Evolutionary conservation across 2,329 filamentous ascomycete genomes (phyloP).

Genomic region (Rutstroemia sp.): DNA sequence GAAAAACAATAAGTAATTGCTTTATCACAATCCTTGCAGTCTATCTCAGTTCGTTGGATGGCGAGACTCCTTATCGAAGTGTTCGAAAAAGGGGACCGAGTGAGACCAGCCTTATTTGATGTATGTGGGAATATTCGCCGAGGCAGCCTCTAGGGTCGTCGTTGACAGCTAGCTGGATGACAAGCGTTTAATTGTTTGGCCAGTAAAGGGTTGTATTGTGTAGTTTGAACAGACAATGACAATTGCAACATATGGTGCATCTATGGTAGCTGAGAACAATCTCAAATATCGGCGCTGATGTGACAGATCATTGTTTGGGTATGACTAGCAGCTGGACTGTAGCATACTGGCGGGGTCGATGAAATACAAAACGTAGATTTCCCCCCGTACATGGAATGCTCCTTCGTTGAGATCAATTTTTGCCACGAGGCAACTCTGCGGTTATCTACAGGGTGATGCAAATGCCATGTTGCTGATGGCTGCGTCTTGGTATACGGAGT

Average conservation of each 20-base stretch:
- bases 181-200: background rate
- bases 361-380: background rate
- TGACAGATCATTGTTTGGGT: conserved; percentile 6
- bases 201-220: background rate
- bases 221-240: conserved; percentile 2
- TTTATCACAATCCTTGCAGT: conserved; percentile 25
- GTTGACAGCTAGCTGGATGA: background rate
- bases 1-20: conserved; percentile 14
- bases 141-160: background rate
- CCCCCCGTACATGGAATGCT: background rate
- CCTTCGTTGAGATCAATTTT: conserved; percentile 5
- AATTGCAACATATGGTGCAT: background rate
- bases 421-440: conserved; percentile 21
- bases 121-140: background rate
- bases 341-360: conserved; percentile 2
- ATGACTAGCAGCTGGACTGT: conserved; percentile 5
- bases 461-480: conserved; percentile 6
- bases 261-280: background rate
- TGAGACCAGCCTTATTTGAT: conserved; percentile 6
- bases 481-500: conserved; percentile 7
- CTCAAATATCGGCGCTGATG: background rate
- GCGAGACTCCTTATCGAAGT: conserved; percentile 15
- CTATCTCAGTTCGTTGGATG: conserved; percentile 8
- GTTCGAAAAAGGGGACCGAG: conserved; percentile 1
- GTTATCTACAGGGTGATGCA: conserved; percentile 15